A percentile compares a stretch with the other conserved stretches of the same genome.
Evolutionary conservation across 129 eudicot species (phyloP).

Genomic region (Centaurea solstitialis): DNA sequence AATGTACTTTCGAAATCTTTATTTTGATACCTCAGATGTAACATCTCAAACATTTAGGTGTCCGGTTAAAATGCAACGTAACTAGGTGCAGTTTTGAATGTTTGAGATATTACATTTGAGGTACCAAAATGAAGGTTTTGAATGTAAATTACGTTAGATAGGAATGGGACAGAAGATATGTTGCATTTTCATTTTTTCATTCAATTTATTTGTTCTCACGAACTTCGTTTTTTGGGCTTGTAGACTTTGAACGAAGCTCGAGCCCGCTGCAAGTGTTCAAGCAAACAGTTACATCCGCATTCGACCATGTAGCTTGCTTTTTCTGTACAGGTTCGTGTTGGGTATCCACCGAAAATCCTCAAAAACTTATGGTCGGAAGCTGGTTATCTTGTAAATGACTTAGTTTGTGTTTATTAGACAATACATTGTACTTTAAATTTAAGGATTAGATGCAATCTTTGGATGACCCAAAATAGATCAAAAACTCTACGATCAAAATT

Average conservation of each 20-base stretch:
- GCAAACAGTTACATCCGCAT: slow-evolving; percentile 30
- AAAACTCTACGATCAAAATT: slow-evolving; percentile 21
- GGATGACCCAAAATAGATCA: slow-evolving; percentile 33
- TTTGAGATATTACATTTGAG: background rate
- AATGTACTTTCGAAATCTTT: too few species aligned
- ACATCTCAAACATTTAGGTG: background rate
- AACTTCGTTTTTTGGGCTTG: slow-evolving; percentile 8
- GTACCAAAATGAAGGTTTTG: background rate
- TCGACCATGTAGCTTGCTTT: slow-evolving; percentile 24
- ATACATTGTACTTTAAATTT: slow-evolving; percentile 8
- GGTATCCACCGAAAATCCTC: slow-evolving; percentile 16
- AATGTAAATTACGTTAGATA: background rate
- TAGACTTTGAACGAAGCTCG: slow-evolving; percentile 62
- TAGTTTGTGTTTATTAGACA: slow-evolving; percentile 27
- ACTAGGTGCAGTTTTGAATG: background rate
- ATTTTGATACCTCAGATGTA: too few species aligned
- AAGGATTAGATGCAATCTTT: slow-evolving; percentile 20
- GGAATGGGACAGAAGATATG: background rate
- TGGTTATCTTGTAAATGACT: slow-evolving; percentile 26
- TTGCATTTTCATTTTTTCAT: background rate
- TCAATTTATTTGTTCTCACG: slow-evolving; percentile 7
- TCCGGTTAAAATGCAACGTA: too few species aligned
- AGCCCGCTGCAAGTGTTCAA: slow-evolving; percentile 66
- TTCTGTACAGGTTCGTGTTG: slow-evolving; percentile 5
- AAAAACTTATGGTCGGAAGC: slow-evolving; percentile 3